phyloP scores from a whole-genome alignment of 169 alveolate species.

The Cryptosporidium tyzzeri region DNA sequence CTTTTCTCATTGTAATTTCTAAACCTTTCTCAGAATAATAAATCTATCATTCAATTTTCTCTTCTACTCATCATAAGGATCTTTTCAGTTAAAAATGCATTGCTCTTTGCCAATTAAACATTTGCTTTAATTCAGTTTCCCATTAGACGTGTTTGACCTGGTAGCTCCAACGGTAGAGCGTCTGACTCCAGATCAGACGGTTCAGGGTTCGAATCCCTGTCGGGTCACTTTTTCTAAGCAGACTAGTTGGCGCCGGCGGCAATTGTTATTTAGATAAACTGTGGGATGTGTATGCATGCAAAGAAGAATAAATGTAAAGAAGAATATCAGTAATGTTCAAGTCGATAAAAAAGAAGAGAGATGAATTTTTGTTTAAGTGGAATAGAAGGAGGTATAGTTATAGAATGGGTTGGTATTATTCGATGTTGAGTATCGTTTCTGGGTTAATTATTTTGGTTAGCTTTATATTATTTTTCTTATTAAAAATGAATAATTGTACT shows the following conservation, averaged over 20 bases:
- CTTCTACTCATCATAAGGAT: too few species aligned
- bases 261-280: neutral
- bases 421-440: constrained; percentile 51
- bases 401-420: constrained; percentile 71
- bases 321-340: neutral
- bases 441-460: constrained; percentile 18
- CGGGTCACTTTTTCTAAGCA: constrained; percentile 27
- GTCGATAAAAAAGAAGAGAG: constrained; percentile 61
- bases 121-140: neutral
- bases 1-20: neutral
- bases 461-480: constrained; percentile 51
- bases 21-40: neutral
- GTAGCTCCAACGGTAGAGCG: constrained; percentile 78
- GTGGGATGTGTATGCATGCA: constrained; percentile 4
- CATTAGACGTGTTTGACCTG: constrained; percentile 19
- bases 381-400: constrained; percentile 72
- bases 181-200: constrained; percentile 78
- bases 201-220: constrained; percentile 77
- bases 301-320: neutral
- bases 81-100: neutral
- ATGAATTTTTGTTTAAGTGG: constrained; percentile 57
- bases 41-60: neutral
- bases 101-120: neutral
- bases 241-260: constrained; percentile 1
- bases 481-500: constrained; percentile 8